Base-by-base conservation (phyloP, 202 grass and related monocot genomes). In the Cymbopogon flexuosus region DNA sequence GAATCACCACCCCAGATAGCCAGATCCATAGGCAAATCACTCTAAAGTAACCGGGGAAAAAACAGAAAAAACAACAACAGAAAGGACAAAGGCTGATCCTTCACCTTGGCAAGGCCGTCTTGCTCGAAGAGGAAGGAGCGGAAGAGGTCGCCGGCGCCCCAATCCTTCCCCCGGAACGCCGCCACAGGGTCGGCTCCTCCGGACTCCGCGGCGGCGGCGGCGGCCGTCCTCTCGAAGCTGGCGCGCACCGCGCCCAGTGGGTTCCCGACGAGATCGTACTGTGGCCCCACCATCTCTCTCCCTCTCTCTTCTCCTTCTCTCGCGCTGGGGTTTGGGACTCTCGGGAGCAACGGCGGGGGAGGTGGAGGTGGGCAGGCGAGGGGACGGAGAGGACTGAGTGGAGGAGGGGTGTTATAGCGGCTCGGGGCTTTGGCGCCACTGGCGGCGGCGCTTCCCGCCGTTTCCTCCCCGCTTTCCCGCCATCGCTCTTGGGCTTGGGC, bases 261-360 rank as follows among this genome's bases (percentile, higher is more conserved):
- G 35, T 95, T 98, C n/a, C 89, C 85, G 39, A 98, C 76, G 60
- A 98, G 85, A 80, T 98, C 96, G 76, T 93, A 98, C 73, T 90
- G 82, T n/a, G 84, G 84, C 5, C 95, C 95, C 12, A 87, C 96
- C 92, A 98, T 97, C 62, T 27, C 58, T 19, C 8, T 57, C 37
- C 6, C 18, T 10, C 34, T 41, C 61, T 67, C 67, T n/a, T n/a
- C n/a, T 57, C 21, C 21, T 35, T 45, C 68, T 37, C 62, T 59
- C 60, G 65, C 62, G 54, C 27, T 30, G 22, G 41, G 23, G 68
- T 81, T 24, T 22, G 15, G 21, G 0, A 2, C 27, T 1, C 34
- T 43, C 52, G 42, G 49, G 65, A 72, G 68, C 66, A 81, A 81
- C 63, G 77, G 71, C 18, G 65, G 15, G 19, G 42, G 63, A 65